These are phyloP conservation scores for Herpetomonas samuelpessoai DNA, from an alignment of 208 protist genomes.

Conservation along the genomic window DNA sequence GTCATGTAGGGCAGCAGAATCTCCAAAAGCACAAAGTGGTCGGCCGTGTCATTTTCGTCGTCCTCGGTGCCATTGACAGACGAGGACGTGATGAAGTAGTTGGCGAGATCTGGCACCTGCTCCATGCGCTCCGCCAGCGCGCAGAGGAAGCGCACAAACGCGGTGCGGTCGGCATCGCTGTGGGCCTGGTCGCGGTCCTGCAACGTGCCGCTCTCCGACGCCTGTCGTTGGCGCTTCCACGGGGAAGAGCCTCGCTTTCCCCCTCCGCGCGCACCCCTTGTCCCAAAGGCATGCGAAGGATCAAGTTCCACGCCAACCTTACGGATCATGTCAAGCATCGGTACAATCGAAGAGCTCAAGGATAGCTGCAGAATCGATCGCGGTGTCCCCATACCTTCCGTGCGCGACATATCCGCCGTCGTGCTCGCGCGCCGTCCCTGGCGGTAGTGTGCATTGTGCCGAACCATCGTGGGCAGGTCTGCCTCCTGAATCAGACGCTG, in stretches of 20 bases:
- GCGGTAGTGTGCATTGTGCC: neutral
- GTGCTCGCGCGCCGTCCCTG: too few relatives aligned
- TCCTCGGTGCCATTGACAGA: neutral
- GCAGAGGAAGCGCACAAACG: conserved; percentile 50
- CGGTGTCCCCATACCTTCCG: conserved; percentile 10
- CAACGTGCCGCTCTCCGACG: neutral
- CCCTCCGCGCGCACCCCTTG: neutral
- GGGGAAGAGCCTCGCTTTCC: conserved; percentile 1
- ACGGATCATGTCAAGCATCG: conserved; percentile 63
- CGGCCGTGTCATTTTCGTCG: conserved; percentile 12
- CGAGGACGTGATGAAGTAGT: conserved; percentile 30
- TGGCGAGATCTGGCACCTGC: conserved; percentile 54
- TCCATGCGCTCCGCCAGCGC: conserved; percentile 63
- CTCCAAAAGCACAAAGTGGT: conserved; percentile 30
- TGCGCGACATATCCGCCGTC: neutral
- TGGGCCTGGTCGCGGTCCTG: conserved; percentile 15
- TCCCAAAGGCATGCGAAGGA: conserved; percentile 11
- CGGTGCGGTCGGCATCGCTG: conserved; percentile 30
- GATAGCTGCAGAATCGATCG: conserved; percentile 62
- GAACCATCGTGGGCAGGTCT: conserved; percentile 34
- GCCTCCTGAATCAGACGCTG: conserved; percentile 39
- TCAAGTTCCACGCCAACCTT: conserved; percentile 38
- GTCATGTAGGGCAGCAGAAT: conserved; percentile 48
- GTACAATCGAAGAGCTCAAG: conserved; percentile 40
- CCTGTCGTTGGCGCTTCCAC: neutral